Evolutionary conservation across 2,329 filamentous ascomycete genomes (phyloP).

Genomic region (Zasmidium citrigriseum): DNA sequence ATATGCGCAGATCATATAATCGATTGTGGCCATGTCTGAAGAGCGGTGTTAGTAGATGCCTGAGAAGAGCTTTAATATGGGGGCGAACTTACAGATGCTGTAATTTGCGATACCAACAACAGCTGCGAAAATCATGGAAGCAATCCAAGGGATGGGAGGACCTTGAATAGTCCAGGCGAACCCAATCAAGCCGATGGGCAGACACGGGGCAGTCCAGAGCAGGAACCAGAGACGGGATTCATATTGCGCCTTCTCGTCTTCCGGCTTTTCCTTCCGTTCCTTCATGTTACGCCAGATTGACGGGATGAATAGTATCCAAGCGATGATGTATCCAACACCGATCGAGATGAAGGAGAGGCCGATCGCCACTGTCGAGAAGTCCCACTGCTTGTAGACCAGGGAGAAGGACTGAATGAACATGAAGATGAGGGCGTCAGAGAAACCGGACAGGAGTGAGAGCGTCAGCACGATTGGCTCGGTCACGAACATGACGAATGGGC

Average conservation of each 20-base stretch:
- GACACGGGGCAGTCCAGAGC: constrained; percentile 61
- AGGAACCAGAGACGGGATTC: constrained; percentile 70
- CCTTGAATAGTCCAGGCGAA: constrained; percentile 73
- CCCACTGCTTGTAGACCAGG: constrained; percentile 69
- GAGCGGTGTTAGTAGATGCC: not conserved
- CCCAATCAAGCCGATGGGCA: constrained; percentile 69
- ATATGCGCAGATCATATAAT: constrained; percentile 76
- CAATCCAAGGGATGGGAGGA: constrained; percentile 68
- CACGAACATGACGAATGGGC: constrained; percentile 75
- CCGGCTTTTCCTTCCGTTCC: constrained; percentile 48
- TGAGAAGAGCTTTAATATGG: not conserved
- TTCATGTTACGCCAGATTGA: constrained; percentile 54
- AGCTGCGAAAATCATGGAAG: constrained; percentile 65
- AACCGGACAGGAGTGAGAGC: constrained; percentile 71
- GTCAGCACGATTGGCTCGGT: constrained; percentile 74
- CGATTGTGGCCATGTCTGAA: constrained; percentile 71
- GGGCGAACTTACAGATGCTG: constrained; percentile 21
- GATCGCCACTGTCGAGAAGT: constrained; percentile 59
- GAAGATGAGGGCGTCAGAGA: constrained; percentile 76
- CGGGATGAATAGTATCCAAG: constrained; percentile 63
- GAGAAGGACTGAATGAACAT: constrained; percentile 76
- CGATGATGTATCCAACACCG: constrained; percentile 66
- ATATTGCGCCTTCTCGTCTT: constrained; percentile 58
- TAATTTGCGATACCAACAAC: constrained; percentile 72
- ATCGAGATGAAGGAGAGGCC: constrained; percentile 69